These are phyloP conservation scores for Evansstolkia leycettana DNA, from an alignment of 495 filamentous ascomycete species.

Conservation along the genomic window DNA sequence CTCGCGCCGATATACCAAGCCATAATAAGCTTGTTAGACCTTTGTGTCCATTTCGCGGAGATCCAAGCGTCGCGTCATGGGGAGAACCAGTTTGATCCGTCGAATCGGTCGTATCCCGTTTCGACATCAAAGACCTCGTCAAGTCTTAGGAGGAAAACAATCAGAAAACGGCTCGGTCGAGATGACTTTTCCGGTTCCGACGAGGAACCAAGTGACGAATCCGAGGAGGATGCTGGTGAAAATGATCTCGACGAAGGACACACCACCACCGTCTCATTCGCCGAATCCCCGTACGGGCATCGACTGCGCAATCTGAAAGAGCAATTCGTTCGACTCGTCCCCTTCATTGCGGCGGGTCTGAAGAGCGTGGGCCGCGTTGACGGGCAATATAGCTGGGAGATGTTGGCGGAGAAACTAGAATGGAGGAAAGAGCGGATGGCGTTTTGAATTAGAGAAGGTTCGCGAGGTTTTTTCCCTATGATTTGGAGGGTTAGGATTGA, in stretches of 20 bases:
- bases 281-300: constrained; percentile 16
- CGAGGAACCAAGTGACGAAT: constrained; percentile 8
- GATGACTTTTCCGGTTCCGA: constrained; percentile 4
- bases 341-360: constrained; percentile 33
- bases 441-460: no score
- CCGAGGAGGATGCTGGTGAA: constrained; percentile 12
- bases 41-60: constrained; percentile 40
- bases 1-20: constrained; percentile 52
- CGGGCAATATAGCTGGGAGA: constrained; percentile 36
- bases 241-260: constrained; percentile 6
- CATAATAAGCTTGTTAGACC: constrained; percentile 51
- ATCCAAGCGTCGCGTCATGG: constrained; percentile 21
- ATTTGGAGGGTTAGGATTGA: no score
- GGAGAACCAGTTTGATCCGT: constrained; percentile 8
- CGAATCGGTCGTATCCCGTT: constrained; percentile 2
- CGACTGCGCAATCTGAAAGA: constrained; percentile 23
- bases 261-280: constrained; percentile 7
- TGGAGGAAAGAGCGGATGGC: constrained; percentile 13
- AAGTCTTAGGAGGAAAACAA: constrained; percentile 5
- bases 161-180: neutral
- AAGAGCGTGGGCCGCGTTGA: constrained; percentile 33
- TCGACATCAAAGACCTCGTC: no score
- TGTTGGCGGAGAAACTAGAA: constrained; percentile 34
- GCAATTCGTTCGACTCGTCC: constrained; percentile 27
- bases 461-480: no score